Base-by-base conservation (phyloP, 1,139 yeast genomes). In the Pichiaceae sp. region DNA sequence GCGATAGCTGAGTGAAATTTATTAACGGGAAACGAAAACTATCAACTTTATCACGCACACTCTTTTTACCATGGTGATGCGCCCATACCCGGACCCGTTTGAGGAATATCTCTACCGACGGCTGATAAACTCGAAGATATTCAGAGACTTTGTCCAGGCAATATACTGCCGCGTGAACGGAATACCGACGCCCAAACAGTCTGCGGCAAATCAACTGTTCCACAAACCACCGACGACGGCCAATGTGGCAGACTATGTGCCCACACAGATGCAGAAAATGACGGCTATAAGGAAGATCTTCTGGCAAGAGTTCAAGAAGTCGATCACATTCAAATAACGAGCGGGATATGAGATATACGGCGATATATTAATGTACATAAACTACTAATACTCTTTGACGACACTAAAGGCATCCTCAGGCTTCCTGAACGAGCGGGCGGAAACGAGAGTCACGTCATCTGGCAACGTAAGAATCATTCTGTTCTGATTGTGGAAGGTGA, bases 391-490 rank as follows among this genome's bases (percentile, higher is more conserved):
- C 15, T 26, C 32, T 32, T 51, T 43, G 5, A 50, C 48, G 12
- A 50, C 42, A n/a, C 37, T 41, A 33, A 54, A 48, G 44, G 68
- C 70, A 38, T 73, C 60, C 15, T 69, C 68, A 4, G 87, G 81
- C 41, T 64, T 66, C 41, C 68, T 66, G 60, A 86, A 76, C 7
- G 74, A 68, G 34, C 64, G 64, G 48, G 73, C 74, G 41, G 70
- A 73, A 12, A 72, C 76, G 71, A 80, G 66, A 2, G 79, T 71
- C 19, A 83, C 89, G 53, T 83, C 89, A 54, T 83, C 74, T 41
- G 75, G 75, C 43, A 77, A 62, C 2, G 91, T 80, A 37, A 84
- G 69, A 42, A 84, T 73, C 38, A 85, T 82, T 38, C 79, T 75
- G 50, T 73, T 70, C 47, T 76, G 79, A 15, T 85, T 71, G 19